Evolutionary conservation across 441 rosid genomes (phyloP), one percentile per base, ranked within the genome.

Genomic region (Euphorbia corollata): DNA sequence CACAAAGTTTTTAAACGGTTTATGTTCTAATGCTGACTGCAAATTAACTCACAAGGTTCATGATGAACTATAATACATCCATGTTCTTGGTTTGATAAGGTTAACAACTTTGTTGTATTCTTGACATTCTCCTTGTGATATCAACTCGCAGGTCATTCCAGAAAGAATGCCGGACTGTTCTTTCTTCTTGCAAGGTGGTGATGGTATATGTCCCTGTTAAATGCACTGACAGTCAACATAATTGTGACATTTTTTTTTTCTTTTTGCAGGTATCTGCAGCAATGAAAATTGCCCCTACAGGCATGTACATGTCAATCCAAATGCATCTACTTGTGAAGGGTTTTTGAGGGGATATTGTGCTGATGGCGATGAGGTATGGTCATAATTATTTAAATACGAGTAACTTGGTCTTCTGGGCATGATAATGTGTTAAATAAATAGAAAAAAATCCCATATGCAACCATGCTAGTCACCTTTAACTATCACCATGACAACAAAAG

Each of bases 81-180:
- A 65, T 64, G 64, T 69, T 47, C 63, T 68, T 30, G 64, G 36
- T 57, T 59, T 48, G 6, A 41, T 41, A 51, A 16, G 53, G 53
- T 34, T 66, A 34, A 65, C 24, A 27, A 41, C 11, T 20, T 69
- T 15, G 20, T 50, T 24, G 39, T 73, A 65, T 71, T 58, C 57
- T 38, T 71, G 59, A 65, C 65, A 53, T 74, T 47, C 68, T 18
- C 10, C 20, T 61, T 75, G 66, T 43, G 72, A 65, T 27, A 34
- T 68, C 68, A 65, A 71, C 70, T 59, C 79, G 80, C 89, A 91
- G 99, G 86, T 94, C 79, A 89, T 94, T 80, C 99, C 98, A 19
- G 97, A 94, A 71, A 83, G 98, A 79, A 94, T 94, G 99, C 99
- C 96, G 8, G 99, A 91, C 74, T 94, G 99, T 72, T 94, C 97